These are phyloP conservation scores for Corrigiola litoralis DNA, from an alignment of 179 eudicot genomes.

Conservation along the genomic window DNA sequence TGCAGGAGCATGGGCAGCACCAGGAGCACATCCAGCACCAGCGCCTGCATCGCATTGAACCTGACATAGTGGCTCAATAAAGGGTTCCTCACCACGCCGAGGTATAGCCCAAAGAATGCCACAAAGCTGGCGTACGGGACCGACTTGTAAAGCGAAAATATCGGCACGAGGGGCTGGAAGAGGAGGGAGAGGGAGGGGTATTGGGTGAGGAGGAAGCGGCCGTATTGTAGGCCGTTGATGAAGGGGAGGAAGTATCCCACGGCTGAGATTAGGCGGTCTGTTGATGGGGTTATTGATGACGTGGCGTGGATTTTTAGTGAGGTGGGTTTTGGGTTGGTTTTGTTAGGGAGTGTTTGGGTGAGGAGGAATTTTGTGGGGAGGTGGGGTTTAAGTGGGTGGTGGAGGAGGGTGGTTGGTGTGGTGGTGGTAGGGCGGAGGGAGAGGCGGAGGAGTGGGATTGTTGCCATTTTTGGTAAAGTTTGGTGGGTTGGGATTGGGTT, in stretches of 20 bases:
- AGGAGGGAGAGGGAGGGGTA: slow-evolving; percentile 50
- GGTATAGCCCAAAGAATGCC: slow-evolving; percentile 61
- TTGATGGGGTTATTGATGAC: slow-evolving; percentile 49
- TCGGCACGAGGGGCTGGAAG: slow-evolving; percentile 59
- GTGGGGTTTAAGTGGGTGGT: slow-evolving; percentile 34
- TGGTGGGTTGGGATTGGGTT: not conserved
- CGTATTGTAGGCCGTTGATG: slow-evolving; percentile 82
- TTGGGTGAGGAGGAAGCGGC: slow-evolving; percentile 64
- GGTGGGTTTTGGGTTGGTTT: slow-evolving; percentile 11
- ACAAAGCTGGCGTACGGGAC: slow-evolving; percentile 70
- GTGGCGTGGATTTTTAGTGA: slow-evolving; percentile 20
- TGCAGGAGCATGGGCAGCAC: slow-evolving; percentile 57
- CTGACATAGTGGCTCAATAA: slow-evolving; percentile 50
- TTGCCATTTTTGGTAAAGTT: slow-evolving; percentile 33
- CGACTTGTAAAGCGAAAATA: slow-evolving; percentile 57
- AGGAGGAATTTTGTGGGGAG: slow-evolving; percentile 12
- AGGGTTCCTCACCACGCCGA: slow-evolving; percentile 68
- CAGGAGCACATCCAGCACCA: slow-evolving; percentile 68
- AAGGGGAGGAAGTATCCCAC: slow-evolving; percentile 69
- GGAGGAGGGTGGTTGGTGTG: slow-evolving; percentile 12
- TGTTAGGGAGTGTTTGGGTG: slow-evolving; percentile 13
- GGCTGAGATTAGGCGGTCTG: slow-evolving; percentile 79
- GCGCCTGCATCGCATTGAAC: slow-evolving; percentile 88
- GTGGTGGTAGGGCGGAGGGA: slow-evolving; percentile 13
- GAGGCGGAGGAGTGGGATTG: slow-evolving; percentile 58